Conservation (phyloP, 2,329 filamentous ascomycete genomes). For the Aureobasidium namibiae region DNA sequence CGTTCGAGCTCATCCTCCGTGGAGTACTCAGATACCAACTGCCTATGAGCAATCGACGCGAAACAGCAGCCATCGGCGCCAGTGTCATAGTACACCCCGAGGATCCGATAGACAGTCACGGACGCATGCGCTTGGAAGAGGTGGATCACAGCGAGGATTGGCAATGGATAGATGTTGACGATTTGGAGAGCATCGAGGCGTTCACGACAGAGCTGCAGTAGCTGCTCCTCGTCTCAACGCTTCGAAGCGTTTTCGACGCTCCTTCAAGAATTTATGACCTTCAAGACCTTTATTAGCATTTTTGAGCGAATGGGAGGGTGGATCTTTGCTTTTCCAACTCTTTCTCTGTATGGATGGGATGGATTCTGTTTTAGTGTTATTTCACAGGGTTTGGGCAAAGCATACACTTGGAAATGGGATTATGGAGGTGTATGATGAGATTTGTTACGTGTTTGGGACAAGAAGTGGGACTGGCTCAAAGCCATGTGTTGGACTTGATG, state of each 20-base stretch:
- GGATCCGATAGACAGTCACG: slow-evolving; percentile 25
- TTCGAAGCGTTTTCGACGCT: background rate
- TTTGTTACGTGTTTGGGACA: background rate
- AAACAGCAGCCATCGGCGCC: slow-evolving; percentile 43
- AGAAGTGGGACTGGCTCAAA: background rate
- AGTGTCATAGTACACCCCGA: slow-evolving; percentile 33
- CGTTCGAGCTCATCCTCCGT: slow-evolving; percentile 87
- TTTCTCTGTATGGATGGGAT: background rate
- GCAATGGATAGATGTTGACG: slow-evolving; percentile 23
- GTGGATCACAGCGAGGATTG: slow-evolving; percentile 22
- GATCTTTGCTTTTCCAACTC: background rate
- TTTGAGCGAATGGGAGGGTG: slow-evolving; percentile 6
- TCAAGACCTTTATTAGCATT: slow-evolving; percentile 7
- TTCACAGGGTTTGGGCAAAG: background rate
- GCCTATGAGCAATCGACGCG: slow-evolving; percentile 47
- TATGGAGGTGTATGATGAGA: background rate
- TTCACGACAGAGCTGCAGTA: background rate
- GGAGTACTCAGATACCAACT: slow-evolving; percentile 79
- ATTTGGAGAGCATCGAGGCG: background rate
- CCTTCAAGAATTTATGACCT: slow-evolving; percentile 4
- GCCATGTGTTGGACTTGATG: background rate
- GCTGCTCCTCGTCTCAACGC: background rate
- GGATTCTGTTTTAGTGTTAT: background rate
- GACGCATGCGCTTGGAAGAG: slow-evolving; percentile 24
- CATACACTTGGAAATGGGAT: background rate